Evolutionary conservation across 352 stramenopile genomes (phyloP).

Genomic region (Stephanocyclus meneghinianus): DNA sequence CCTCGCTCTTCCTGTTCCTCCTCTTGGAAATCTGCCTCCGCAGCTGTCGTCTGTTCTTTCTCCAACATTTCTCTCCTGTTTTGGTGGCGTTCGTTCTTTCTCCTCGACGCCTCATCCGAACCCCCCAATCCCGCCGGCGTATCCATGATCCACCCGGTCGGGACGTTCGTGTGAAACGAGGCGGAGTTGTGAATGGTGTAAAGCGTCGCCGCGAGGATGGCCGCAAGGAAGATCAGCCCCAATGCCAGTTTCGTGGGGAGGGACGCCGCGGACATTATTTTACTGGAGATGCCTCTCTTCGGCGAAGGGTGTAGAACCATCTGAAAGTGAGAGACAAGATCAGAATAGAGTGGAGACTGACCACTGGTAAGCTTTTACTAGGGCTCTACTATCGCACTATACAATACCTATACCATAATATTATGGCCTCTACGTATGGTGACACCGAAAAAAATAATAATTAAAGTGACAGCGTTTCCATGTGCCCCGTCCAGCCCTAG

Average conservation of each 20-base stretch:
- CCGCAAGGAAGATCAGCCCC: constrained; percentile 23
- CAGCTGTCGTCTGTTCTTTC: neutral
- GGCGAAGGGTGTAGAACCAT: too few species aligned
- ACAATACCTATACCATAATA: too few species aligned
- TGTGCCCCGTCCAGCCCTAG: too few species aligned
- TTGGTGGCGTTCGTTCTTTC: neutral
- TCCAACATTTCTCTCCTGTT: constrained; percentile 14
- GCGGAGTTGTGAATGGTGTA: constrained; percentile 27
- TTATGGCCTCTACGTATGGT: too few species aligned
- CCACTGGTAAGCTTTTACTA: too few species aligned
- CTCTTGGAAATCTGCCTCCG: constrained; percentile 10
- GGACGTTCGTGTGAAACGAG: constrained; percentile 17
- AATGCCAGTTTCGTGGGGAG: constrained; percentile 31
- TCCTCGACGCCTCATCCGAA: neutral
- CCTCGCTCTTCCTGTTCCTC: constrained; percentile 34
- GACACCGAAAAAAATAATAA: too few species aligned
- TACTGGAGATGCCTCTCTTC: too few species aligned
- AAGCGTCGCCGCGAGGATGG: constrained; percentile 17
- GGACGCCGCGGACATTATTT: neutral
- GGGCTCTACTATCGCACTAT: too few species aligned
- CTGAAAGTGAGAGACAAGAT: neutral
- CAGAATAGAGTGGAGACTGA: too few species aligned
- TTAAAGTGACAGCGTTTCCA: too few species aligned
- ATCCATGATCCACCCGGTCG: constrained; percentile 4
- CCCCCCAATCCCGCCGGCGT: neutral